Evolutionary conservation across 345 rosid genomes (phyloP), one percentile per base, ranked within the genome.

Genomic region (Eutrema heterophyllum): DNA sequence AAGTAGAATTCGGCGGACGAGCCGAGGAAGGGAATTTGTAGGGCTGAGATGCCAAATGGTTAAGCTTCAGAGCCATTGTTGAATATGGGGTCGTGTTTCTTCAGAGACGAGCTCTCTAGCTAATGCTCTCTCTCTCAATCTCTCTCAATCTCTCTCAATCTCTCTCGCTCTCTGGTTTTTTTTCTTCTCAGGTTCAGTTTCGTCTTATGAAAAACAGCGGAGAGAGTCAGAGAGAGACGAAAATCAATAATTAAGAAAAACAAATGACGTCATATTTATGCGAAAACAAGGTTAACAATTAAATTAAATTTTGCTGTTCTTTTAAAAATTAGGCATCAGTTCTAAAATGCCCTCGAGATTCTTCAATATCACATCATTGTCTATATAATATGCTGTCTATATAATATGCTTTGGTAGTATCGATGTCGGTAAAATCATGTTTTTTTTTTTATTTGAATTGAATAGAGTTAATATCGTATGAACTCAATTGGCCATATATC

Each of bases 61-160:
- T 87, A 57, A 90, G 81, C 84, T 83, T 90, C 69, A 90, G 81
- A 63, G 98, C 92, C 97, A 90, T 84, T 63, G 10, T 33, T 16
- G 16, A 35, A 69, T 4, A 49, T 57, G 21, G 21, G 45, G 35
- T 39, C 43, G 14, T 24, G 5, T 36, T 61, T 51, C 6, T 2
- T 4, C 2, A 41, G 44, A 57, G 26, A 35, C 14, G 13, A 26
- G 44, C 27, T 39, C 10, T 38, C 48, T 12, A 29, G 61, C 48
- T 40, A 33, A 61, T 48, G 72, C 38, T 69, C 6, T 32, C 9
- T 45, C 36, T 48, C 55, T 30, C 18, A 32, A 64, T 26, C 5
- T 50, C 29, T 49, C 44, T n/a, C n/a, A n/a, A n/a, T n/a, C n/a
- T n/a, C n/a, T n/a, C n/a, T n/a, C n/a, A n/a, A n/a, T n/a, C n/a